Conservation (phyloP, 768 basidiomycete genomes). For the Plicaturopsis crispa region DNA sequence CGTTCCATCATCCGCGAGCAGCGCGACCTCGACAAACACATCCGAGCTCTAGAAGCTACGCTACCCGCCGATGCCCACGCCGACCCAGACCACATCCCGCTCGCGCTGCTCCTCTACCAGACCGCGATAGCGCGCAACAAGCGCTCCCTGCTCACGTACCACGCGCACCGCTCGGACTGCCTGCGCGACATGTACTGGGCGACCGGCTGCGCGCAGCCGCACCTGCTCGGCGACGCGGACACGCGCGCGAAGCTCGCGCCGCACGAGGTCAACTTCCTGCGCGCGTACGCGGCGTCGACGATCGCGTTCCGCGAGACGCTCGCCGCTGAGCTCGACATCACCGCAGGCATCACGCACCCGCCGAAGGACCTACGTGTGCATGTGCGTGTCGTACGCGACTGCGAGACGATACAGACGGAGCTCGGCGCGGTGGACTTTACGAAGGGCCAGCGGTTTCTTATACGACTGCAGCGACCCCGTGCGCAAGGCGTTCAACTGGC, state of each 20-base stretch:
- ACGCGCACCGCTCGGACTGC: constrained; percentile 76
- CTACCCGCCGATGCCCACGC: too few relatives aligned
- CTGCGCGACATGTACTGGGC: constrained; percentile 88
- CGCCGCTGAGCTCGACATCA: constrained; percentile 81
- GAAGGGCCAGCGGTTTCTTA: constrained; percentile 85
- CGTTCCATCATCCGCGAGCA: constrained; percentile 86
- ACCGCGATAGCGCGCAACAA: constrained; percentile 90
- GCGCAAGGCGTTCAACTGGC: constrained; percentile 40
- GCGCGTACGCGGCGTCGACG: constrained; percentile 71
- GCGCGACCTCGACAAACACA: constrained; percentile 69
- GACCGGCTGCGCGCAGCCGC: constrained; percentile 79
- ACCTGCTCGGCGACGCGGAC: constrained; percentile 63
- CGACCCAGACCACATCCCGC: constrained; percentile 41
- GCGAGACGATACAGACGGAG: constrained; percentile 89
- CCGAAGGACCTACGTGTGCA: constrained; percentile 87
- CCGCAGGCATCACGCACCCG: constrained; percentile 72
- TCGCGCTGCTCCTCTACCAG: constrained; percentile 75
- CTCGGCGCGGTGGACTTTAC: constrained; percentile 85
- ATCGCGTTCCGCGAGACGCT: constrained; percentile 84
- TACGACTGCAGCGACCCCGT: constrained; percentile 44
- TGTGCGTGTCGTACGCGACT: constrained; percentile 82
- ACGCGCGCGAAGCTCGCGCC: constrained; percentile 69
- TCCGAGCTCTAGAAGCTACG: constrained; percentile 33
- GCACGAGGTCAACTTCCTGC: constrained; percentile 77
- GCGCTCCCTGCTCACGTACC: constrained; percentile 92